Evolutionary conservation across 2,329 filamentous ascomycete species (phyloP).

Genomic region (Claviceps arundinis): DNA sequence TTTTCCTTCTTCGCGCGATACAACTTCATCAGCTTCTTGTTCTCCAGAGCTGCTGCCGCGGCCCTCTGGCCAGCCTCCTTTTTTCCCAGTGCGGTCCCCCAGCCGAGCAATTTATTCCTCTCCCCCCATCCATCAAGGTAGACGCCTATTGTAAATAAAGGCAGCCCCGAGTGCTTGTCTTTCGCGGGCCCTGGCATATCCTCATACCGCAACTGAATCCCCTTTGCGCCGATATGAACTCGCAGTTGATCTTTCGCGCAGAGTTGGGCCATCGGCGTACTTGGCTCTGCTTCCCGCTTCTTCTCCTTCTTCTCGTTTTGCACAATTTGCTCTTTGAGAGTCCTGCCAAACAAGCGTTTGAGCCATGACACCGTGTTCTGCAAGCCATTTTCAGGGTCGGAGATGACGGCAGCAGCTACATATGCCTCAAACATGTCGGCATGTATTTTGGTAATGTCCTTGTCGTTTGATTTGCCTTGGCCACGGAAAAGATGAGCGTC

Average conservation of each 20-base stretch:
- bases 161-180: constrained; percentile 38
- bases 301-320: constrained; percentile 10
- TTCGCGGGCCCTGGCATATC: constrained; percentile 40
- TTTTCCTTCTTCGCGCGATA: constrained; percentile 32
- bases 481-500: constrained; percentile 22
- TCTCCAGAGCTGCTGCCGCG: constrained; percentile 47
- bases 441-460: constrained; percentile 55
- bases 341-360: constrained; percentile 57
- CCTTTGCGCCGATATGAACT: constrained; percentile 36
- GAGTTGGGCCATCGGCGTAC: not conserved
- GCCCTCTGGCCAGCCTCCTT: constrained; percentile 56
- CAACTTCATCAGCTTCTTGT: constrained; percentile 48
- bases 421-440: constrained; percentile 90
- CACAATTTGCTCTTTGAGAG: constrained; percentile 41
- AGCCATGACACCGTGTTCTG: constrained; percentile 55
- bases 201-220: constrained; percentile 47
- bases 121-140: constrained; percentile 59
- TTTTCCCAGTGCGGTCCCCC: constrained; percentile 52
- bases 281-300: not conserved
- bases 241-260: constrained; percentile 19
- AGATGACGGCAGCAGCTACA: constrained; percentile 63
- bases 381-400: constrained; percentile 51
- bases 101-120: constrained; percentile 45
- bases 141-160: constrained; percentile 48
- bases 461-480: constrained; percentile 24